These are phyloP conservation scores for Pleomassaria siparia DNA, from an alignment of 2,329 filamentous ascomycete species.

Conservation along the genomic window DNA sequence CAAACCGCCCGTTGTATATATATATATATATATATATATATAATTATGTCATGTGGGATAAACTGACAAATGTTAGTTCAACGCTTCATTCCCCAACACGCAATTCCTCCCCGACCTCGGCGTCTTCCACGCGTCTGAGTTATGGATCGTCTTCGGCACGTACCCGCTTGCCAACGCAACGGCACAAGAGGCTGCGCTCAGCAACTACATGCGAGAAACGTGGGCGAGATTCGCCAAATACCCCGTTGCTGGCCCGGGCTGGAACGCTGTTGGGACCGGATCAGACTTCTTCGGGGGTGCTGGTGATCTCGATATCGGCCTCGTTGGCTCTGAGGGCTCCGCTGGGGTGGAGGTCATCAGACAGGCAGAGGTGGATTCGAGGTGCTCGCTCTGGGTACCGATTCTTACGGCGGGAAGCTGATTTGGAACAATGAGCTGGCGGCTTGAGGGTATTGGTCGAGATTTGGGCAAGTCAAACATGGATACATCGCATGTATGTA, in stretches of 20 bases:
- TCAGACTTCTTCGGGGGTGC: neutral
- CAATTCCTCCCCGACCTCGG: conserved; percentile 13
- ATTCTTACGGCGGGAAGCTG: neutral
- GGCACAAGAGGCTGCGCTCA: conserved; percentile 1
- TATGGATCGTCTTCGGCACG: conserved; percentile 9
- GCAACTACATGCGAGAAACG: conserved; percentile 6
- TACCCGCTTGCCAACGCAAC: neutral
- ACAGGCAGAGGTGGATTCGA: neutral
- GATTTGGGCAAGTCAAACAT: too few species aligned
- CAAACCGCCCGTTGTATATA: too few species aligned
- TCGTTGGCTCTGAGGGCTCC: neutral
- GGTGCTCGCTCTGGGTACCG: neutral
- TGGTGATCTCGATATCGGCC: conserved; percentile 3
- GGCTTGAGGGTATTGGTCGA: too few species aligned
- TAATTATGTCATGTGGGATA: too few species aligned
- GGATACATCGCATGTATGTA: too few species aligned
- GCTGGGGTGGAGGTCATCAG: neutral
- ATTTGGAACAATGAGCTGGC: neutral
- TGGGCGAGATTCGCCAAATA: conserved; percentile 15
- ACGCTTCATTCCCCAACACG: conserved; percentile 28
- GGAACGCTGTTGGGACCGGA: neutral
- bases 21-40: too few species aligned
- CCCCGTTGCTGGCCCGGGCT: neutral
- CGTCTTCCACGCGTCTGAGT: conserved; percentile 13
- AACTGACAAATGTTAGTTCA: conserved; percentile 16